Conservation (phyloP, 495 filamentous ascomycete genomes). For the Penicillium canescens region DNA sequence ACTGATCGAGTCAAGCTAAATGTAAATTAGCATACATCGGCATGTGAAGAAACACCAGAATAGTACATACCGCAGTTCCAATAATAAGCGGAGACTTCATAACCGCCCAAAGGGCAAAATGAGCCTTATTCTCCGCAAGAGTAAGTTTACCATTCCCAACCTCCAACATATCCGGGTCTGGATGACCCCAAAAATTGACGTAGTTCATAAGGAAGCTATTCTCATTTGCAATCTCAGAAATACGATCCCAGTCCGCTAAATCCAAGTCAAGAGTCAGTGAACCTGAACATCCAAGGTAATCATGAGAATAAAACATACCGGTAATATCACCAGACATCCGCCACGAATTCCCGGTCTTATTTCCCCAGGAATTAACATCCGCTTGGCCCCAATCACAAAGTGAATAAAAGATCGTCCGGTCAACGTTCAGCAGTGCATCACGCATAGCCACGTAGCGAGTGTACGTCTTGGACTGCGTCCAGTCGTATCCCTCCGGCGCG, state of each 20-base stretch:
- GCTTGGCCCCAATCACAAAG: constrained; percentile 67
- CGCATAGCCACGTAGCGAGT: constrained; percentile 59
- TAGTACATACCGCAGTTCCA: constrained; percentile 45
- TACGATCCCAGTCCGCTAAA: constrained; percentile 41
- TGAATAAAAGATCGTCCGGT: constrained; percentile 62
- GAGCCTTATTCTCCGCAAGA: constrained; percentile 45
- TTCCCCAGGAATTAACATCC: constrained; percentile 53
- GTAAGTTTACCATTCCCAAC: constrained; percentile 63
- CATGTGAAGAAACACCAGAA: neutral
- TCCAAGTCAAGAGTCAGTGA: constrained; percentile 10
- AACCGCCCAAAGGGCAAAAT: constrained; percentile 57
- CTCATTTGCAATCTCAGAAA: constrained; percentile 42
- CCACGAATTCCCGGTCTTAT: constrained; percentile 53
- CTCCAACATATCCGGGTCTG: constrained; percentile 71
- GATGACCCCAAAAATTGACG: constrained; percentile 54
- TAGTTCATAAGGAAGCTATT: constrained; percentile 48
- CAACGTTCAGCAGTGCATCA: constrained; percentile 53
- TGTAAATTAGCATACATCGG: constrained; percentile 2
- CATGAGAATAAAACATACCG: constrained; percentile 27
- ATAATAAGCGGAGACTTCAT: constrained; percentile 62
- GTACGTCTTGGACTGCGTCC: constrained; percentile 50
- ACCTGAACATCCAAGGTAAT: constrained; percentile 7
- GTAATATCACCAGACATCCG: constrained; percentile 56
- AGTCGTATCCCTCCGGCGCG: constrained; percentile 54
- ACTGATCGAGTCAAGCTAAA: constrained; percentile 44